Conservation (phyloP, 2,329 filamentous ascomycete species). For the Fusarium concolor region DNA sequence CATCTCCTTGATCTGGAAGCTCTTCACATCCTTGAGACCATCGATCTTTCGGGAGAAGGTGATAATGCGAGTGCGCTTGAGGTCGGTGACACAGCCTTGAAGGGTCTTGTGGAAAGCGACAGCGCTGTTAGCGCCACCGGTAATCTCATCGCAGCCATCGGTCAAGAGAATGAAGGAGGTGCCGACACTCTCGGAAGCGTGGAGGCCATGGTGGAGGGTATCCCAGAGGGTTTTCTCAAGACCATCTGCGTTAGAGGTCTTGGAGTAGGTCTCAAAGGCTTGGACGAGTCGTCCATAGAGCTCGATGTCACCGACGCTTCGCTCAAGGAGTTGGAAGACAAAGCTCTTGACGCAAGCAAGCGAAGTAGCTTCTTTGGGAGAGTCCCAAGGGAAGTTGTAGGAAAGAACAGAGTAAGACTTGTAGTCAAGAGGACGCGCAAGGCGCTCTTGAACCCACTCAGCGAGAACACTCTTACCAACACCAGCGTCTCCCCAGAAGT, state of each 20-base stretch:
- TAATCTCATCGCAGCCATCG: constrained; percentile 54
- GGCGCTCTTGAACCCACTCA: constrained; percentile 55
- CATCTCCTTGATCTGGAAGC: constrained; percentile 49
- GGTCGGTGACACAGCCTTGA: constrained; percentile 45
- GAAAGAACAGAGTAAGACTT: constrained; percentile 51
- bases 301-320: constrained; percentile 52
- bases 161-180: constrained; percentile 50
- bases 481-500: constrained; percentile 51
- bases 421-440: constrained; percentile 53
- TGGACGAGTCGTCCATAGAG: constrained; percentile 50
- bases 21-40: constrained; percentile 48
- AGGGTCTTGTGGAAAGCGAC: constrained; percentile 49
- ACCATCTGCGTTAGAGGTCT: constrained; percentile 39
- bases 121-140: constrained; percentile 42
- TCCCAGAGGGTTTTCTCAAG: constrained; percentile 51
- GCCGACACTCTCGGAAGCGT: constrained; percentile 46
- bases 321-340: constrained; percentile 54
- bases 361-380: constrained; percentile 46
- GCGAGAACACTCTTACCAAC: constrained; percentile 55
- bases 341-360: constrained; percentile 53
- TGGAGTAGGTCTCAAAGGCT: constrained; percentile 44
- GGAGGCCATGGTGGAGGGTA: constrained; percentile 49
- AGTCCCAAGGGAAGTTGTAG: constrained; percentile 53
- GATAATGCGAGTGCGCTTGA: constrained; percentile 48
- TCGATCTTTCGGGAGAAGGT: constrained; percentile 52